Conservation (phyloP, 306 rosid species). For the Prunus fruticosa region DNA sequence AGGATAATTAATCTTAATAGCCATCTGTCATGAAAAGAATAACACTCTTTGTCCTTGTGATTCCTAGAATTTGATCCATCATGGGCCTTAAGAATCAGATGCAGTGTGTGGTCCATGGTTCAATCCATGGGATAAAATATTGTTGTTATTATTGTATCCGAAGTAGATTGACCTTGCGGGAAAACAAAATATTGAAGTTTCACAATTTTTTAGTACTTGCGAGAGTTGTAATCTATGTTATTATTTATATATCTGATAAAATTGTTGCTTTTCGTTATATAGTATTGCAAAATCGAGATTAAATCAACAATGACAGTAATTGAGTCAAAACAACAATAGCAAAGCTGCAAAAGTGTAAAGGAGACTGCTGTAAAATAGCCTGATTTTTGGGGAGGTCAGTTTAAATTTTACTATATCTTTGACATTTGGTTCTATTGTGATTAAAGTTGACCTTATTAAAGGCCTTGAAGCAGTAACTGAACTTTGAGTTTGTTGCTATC, state of each 20-base stretch:
- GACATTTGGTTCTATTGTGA: background rate
- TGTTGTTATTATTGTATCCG: background rate
- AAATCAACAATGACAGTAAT: background rate
- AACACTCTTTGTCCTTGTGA: background rate
- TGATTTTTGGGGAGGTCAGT: background rate
- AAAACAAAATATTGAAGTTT: conserved; percentile 2
- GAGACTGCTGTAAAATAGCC: background rate
- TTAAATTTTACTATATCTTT: background rate
- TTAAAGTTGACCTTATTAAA: background rate
- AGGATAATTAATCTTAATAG: background rate
- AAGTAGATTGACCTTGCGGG: background rate
- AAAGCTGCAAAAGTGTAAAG: background rate
- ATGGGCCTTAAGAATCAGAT: background rate
- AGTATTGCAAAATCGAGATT: background rate
- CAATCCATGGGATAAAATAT: background rate
- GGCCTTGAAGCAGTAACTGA: background rate
- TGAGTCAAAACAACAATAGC: background rate
- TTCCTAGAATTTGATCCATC: background rate
- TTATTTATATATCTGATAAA: background rate
- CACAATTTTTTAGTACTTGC: background rate
- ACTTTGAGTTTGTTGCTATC: background rate
- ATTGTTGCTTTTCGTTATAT: background rate
- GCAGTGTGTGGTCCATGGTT: background rate
- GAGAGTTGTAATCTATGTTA: background rate
- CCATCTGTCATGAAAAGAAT: background rate